Evolutionary conservation across 1,139 yeast species (phyloP).

Genomic region (Komagataea norvegica): DNA sequence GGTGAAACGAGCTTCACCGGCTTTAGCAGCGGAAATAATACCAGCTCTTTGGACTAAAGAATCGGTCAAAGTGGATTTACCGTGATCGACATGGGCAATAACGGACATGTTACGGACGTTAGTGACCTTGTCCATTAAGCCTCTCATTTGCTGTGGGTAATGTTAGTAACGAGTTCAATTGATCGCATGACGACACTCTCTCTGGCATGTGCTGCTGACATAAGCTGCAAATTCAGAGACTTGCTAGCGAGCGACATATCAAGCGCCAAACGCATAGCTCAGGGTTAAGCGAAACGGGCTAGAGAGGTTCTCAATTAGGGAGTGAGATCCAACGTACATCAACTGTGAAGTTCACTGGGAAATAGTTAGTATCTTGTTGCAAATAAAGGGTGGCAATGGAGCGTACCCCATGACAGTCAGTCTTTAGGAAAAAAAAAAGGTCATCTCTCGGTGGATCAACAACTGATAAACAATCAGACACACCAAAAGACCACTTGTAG

Average conservation of each 20-base stretch:
- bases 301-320: not conserved
- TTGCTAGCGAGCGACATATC: not conserved
- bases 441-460: not conserved
- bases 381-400: not conserved
- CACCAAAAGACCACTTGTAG: no score
- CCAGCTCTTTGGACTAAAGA: constrained; percentile 99
- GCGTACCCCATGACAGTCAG: no score
- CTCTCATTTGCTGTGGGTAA: constrained; percentile 71
- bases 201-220: constrained; percentile 1
- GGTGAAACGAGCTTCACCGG: constrained; percentile 99
- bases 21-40: constrained; percentile 99
- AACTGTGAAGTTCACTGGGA: constrained; percentile 29
- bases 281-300: not conserved
- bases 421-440: not conserved
- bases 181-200: no score
- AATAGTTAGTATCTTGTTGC: constrained; percentile 16
- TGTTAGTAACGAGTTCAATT: constrained; percentile 15
- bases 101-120: constrained; percentile 99
- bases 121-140: constrained; percentile 98
- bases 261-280: not conserved
- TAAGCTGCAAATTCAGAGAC: not conserved
- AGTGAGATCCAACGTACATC: constrained; percentile 23
- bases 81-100: constrained; percentile 99
- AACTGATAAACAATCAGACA: not conserved
- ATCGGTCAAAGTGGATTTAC: constrained; percentile 98